Evolutionary conservation across 225 moss, liverwort and hornwort species (phyloP), one percentile per base, ranked within the genome.

Genomic region (Physcomitrellopsis africana): DNA sequence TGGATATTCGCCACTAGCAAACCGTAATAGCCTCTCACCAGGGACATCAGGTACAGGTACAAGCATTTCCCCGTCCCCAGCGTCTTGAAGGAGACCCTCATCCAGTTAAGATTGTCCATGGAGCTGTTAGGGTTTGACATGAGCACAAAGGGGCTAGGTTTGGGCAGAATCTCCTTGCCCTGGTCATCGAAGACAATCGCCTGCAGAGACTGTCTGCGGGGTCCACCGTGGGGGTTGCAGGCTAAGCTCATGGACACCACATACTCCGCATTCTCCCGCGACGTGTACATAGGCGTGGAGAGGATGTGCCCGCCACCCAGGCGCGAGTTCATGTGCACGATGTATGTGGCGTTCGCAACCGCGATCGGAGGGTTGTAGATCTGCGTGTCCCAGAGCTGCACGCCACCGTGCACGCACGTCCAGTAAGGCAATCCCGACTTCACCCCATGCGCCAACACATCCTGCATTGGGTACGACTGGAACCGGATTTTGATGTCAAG

Each of bases 201-300:
- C 79, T 81, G 58, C 1, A 96, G 59, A 0, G 80, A 56, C 3
- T 96, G 93, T 20, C 59, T 70, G 0, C 76, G 61, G 0, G 96
- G 96, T 0, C 96, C 96, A 0, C 96, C 96, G 0, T 96, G 87
- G 2, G 96, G 96, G 5, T 96, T 96, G 68, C 90, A 87, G 0
- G 86, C 93, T 17, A 90, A 27, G 29, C 77, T 87, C 60, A 96
- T 74, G 1, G 88, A 77, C 3, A 96, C 68, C 15, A 81, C 49
- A 1, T 96, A 96, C 46, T 86, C 81, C 0, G 90, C 96, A 17
- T 90, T 79, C 9, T 47, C 68, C 0, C 92, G 92, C 0, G 87
- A 90, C 0, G 84, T 90, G 8, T 77, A 79, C 68, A 93, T 69
- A 7, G 93, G 90, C 37, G 71, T 45, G 5, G 89, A 87, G 10